Base-by-base conservation (phyloP, 345 rosid species). In the Microthlaspi erraticum region DNA sequence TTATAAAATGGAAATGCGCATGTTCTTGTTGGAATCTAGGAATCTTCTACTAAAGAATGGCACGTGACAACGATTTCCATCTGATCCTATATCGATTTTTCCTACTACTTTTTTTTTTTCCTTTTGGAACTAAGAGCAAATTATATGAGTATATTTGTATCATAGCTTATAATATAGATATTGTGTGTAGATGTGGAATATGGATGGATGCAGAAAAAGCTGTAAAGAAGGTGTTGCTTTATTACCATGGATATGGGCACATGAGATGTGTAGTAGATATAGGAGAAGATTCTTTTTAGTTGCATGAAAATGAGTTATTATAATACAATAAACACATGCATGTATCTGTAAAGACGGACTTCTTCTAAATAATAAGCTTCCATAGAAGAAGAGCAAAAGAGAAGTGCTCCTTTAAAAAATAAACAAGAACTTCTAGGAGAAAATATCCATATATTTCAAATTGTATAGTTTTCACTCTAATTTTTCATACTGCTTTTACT, bases 1-100 rank as follows among this genome's bases (percentile, higher is more conserved):
- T 41, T 41, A 18, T 18, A 17, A 48, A 17, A 31, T 61, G 36
- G 10, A 31, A 51, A 62, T 42, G 36, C n/a, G 32, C 76, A 53
- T 53, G 76, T 71, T 71, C 69, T 71, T 71, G 75, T 61, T 62
- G 46, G 69, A 62, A 62, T 42, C 53, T 52, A 51, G 45, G 76
- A 43, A 72, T 72, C 70, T 72, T 72, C 50, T 55, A 54, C 48
- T 36, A 54, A 54, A 72, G 49, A 63, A 44, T 54, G 57, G 41
- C 76, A 72, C 70, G 76, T 72, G 57, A n/a, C n/a, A 32, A 61
- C 68, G 55, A 51, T 51, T 51, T 32, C 17, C 16, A 51, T 61
- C 13, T 42, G 42, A 52, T 61, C 16, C 23, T 46, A 12, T 45
- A 54, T 55, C 14, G 14, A 63, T 17, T 37, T 63, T 53, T 34